These are phyloP conservation scores for Nakataea oryzae DNA, from an alignment of 2,329 filamentous ascomycete genomes.

Conservation along the genomic window DNA sequence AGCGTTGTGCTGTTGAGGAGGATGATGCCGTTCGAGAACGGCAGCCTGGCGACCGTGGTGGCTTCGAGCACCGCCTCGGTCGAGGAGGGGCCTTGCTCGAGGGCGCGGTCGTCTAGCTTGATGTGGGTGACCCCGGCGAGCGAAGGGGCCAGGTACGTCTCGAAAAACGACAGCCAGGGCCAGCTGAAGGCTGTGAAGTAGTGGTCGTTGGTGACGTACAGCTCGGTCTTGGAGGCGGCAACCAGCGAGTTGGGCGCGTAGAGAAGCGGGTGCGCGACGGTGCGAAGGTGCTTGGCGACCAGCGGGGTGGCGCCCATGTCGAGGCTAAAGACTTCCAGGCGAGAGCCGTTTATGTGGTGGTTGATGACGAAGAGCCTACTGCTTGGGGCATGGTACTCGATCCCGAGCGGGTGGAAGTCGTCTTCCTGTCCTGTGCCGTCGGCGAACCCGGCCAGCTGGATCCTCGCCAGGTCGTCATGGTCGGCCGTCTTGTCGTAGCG, in stretches of 20 bases:
- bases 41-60: slow-evolving; percentile 19
- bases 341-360: slow-evolving; percentile 22
- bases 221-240: slow-evolving; percentile 20
- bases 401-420: slow-evolving; percentile 28
- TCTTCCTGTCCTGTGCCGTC: slow-evolving; percentile 1
- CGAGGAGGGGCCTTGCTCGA: not conserved
- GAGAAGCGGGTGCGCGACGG: slow-evolving; percentile 26
- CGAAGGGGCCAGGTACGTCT: slow-evolving; percentile 19
- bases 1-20: slow-evolving; percentile 25
- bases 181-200: slow-evolving; percentile 17
- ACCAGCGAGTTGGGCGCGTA: slow-evolving; percentile 27
- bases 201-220: slow-evolving; percentile 31
- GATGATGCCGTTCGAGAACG: slow-evolving; percentile 31
- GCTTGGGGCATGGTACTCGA: slow-evolving; percentile 23
- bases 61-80: slow-evolving; percentile 9
- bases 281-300: slow-evolving; percentile 23
- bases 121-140: slow-evolving; percentile 23
- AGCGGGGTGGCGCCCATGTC: slow-evolving; percentile 16
- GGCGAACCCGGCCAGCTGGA: slow-evolving; percentile 2
- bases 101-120: slow-evolving; percentile 9
- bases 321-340: slow-evolving; percentile 27
- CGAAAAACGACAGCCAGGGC: slow-evolving; percentile 16
- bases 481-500: slow-evolving; percentile 17
- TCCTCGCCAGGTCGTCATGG: not conserved
- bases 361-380: slow-evolving; percentile 25